Base-by-base conservation (phyloP, 2,329 filamentous ascomycete genomes). In the Verticillium dahliae region DNA sequence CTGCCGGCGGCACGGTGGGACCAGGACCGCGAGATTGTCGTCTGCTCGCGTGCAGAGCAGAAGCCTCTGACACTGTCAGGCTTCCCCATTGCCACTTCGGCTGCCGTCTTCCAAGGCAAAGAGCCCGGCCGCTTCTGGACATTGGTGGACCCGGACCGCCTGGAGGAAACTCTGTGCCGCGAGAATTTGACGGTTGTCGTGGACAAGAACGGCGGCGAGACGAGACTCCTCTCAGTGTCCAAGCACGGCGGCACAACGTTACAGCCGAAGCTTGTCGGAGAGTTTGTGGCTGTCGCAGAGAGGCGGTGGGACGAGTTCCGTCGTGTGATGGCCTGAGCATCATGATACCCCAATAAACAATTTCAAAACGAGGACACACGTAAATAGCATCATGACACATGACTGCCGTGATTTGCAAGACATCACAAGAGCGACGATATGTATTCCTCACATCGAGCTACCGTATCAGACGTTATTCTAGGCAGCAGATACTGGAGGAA, bases 401-500 rank as follows among this genome's bases (percentile, higher is more conserved):
- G 2, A 13, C 4, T 37, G 6, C 35, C 9, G 35, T 37, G 35
- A 13, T 13, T 10, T 37, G 35, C 35, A 37, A 31, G 35, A 27
- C 22, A 11, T n/a, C 45, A 50, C 41, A 41, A 15, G 13, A 41
- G 6, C 13, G 45, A 15, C 6, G 18, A 52, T 5, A 56, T 56
- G 54, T 56, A 56, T 56, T 86, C 87, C 84, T 87, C 86, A 86
- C 87, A 88, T 90, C 89, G 89, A 92, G 89, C 89, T 81, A 87
- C 89, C 87, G 87, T 86, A 85, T 91, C 89, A 91, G 81, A 81
- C 74, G 76, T 77, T 76, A 87, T 85, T 92, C 89, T 83, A 87
- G 87, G 89, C 87, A 90, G 89, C 88, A 92, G 89, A 92, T 92
- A 92, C 89, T 88, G 87, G 87, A 85, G 81, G 88, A 85, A 76